phyloP scores from a whole-genome alignment of 306 rosid species.

The Ormosia emarginata region DNA sequence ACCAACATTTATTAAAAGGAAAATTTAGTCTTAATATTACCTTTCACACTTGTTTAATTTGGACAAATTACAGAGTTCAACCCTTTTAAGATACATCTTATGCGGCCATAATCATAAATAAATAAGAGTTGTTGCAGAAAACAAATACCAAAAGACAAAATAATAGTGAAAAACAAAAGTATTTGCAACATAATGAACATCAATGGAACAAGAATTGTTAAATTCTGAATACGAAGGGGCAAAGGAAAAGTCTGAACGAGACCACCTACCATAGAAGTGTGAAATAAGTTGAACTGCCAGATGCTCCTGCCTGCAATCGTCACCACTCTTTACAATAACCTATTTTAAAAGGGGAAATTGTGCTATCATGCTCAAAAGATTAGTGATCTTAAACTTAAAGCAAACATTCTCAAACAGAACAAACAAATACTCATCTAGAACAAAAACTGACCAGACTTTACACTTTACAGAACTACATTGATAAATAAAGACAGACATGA shows the following conservation, averaged over 20 bases:
- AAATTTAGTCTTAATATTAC: not conserved
- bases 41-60: not conserved
- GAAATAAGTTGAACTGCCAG: slow-evolving; percentile 96
- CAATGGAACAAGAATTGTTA: not conserved
- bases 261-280: slow-evolving; percentile 80
- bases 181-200: not conserved
- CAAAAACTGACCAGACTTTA: slow-evolving; percentile 5
- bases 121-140: not conserved
- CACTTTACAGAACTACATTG: not conserved
- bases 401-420: slow-evolving; percentile 10
- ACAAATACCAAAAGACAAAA: not conserved
- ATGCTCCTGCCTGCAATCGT: slow-evolving; percentile 98
- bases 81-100: not conserved
- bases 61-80: not conserved
- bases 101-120: not conserved
- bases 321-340: slow-evolving; percentile 97
- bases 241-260: slow-evolving; percentile 9
- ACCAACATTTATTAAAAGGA: not conserved
- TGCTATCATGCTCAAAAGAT: slow-evolving; percentile 6
- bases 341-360: slow-evolving; percentile 28
- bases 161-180: not conserved
- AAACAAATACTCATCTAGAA: not conserved
- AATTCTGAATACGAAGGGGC: not conserved
- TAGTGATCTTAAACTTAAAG: not conserved
- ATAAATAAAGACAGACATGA: not conserved